Evolutionary conservation across 768 basidiomycete genomes (phyloP).

Genomic region (Lactarius psammicola): DNA sequence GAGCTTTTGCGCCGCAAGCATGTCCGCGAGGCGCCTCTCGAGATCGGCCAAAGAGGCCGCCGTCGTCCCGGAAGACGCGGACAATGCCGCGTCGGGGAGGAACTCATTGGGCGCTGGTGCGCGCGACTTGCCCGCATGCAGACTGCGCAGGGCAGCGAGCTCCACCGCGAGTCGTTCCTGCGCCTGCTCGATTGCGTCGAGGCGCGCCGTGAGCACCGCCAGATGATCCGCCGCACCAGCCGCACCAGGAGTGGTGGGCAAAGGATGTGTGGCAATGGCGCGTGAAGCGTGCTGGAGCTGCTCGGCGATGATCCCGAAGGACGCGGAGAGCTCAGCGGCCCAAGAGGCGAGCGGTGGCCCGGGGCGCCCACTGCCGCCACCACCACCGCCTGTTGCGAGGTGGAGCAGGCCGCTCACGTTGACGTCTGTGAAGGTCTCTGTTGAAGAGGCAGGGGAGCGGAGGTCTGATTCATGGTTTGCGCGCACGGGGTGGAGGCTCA

Average conservation of each 20-base stretch:
- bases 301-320: constrained; percentile 41
- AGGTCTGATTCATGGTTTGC: neutral
- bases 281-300: constrained; percentile 44
- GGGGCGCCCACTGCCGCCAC: no score
- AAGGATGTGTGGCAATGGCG: constrained; percentile 36
- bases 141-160: constrained; percentile 33
- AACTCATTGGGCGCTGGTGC: neutral
- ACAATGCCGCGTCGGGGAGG: neutral
- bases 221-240: no score
- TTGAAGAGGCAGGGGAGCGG: constrained; percentile 10
- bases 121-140: constrained; percentile 11
- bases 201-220: constrained; percentile 25
- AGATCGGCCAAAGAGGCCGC: constrained; percentile 35
- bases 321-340: constrained; percentile 34
- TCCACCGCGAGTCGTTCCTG: constrained; percentile 38
- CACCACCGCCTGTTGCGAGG: neutral
- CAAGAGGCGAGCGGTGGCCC: neutral
- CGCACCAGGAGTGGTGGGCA: constrained; percentile 15
- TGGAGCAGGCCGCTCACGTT: neutral
- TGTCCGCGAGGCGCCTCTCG: constrained; percentile 39
- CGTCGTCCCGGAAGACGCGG: no score
- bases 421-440: constrained; percentile 9
- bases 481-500: neutral
- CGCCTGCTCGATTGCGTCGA: constrained; percentile 37
- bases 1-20: constrained; percentile 36